Evolutionary conservation across 176 grass and related monocot genomes (phyloP).

Genomic region (Rhynchospora tenuis): DNA sequence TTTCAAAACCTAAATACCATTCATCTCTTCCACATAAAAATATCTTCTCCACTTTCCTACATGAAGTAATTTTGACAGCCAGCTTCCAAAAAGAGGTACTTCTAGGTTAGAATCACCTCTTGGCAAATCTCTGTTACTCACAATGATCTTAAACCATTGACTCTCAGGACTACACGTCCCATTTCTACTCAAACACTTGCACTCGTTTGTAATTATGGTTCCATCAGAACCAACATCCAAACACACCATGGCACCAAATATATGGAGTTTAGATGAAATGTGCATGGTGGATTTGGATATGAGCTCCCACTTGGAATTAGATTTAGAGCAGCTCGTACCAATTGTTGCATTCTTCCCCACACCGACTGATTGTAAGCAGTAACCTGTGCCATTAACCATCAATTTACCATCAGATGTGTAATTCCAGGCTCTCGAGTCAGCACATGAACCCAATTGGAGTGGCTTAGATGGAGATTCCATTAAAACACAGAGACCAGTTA

Average conservation of each 20-base stretch:
- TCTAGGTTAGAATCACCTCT: constrained; percentile 36
- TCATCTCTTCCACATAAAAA: background rate
- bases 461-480: constrained; percentile 30
- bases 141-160: constrained; percentile 89
- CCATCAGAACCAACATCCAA: constrained; percentile 57
- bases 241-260: constrained; percentile 48
- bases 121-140: constrained; percentile 37
- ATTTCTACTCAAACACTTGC: constrained; percentile 61
- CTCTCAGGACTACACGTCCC: constrained; percentile 63
- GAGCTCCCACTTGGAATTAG: constrained; percentile 64
- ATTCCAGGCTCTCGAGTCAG: constrained; percentile 58
- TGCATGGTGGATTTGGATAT: constrained; percentile 77
- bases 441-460: constrained; percentile 59
- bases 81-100: constrained; percentile 32
- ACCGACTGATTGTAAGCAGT: constrained; percentile 50
- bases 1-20: background rate
- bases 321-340: constrained; percentile 40
- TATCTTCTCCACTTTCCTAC: background rate
- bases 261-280: constrained; percentile 47
- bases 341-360: constrained; percentile 36
- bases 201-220: constrained; percentile 42
- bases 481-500: constrained; percentile 64
- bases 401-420: constrained; percentile 52
- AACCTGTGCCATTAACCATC: constrained; percentile 36
- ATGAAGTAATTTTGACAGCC: constrained; percentile 12